These are phyloP conservation scores for Dactylellina parvicollis DNA, from an alignment of 2,329 filamentous ascomycete species.

Conservation along the genomic window DNA sequence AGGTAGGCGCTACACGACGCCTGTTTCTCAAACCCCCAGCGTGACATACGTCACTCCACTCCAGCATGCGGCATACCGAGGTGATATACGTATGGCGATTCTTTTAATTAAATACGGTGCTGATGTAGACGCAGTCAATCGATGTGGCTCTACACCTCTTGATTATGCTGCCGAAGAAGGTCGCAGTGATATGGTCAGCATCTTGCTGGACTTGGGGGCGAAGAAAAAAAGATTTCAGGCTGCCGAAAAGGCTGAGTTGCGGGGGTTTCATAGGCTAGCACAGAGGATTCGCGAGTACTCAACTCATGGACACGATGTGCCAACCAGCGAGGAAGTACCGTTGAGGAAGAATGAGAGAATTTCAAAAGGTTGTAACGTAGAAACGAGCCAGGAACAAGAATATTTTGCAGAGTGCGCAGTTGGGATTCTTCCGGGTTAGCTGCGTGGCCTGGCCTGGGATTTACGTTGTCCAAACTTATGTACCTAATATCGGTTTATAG, in stretches of 20 bases:
- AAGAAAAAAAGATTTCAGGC: slow-evolving; percentile 11
- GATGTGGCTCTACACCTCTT: slow-evolving; percentile 4
- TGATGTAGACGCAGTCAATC: not conserved
- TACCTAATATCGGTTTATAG: too few species aligned
- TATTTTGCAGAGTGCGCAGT: too few species aligned
- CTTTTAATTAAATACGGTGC: slow-evolving; percentile 17
- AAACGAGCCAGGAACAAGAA: too few species aligned
- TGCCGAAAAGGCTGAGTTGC: slow-evolving; percentile 4
- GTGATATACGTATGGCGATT: slow-evolving; percentile 2
- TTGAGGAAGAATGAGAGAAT: too few species aligned
- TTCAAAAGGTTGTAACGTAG: too few species aligned
- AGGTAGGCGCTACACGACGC: too few species aligned
- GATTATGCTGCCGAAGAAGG: slow-evolving; percentile 9
- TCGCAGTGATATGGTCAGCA: not conserved
- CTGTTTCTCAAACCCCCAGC: too few species aligned
- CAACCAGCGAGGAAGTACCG: too few species aligned
- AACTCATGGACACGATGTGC: too few species aligned
- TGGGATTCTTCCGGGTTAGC: too few species aligned
- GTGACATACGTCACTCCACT: slow-evolving; percentile 8
- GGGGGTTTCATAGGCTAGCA: slow-evolving; percentile 8
- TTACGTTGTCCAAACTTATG: too few species aligned
- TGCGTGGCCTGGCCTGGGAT: too few species aligned
- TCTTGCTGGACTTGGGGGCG: slow-evolving; percentile 7
- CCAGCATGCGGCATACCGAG: not conserved
- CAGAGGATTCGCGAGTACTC: slow-evolving; percentile 6